phyloP scores from a whole-genome alignment of 257 asterid species.

The Gynochthodes officinalis region DNA sequence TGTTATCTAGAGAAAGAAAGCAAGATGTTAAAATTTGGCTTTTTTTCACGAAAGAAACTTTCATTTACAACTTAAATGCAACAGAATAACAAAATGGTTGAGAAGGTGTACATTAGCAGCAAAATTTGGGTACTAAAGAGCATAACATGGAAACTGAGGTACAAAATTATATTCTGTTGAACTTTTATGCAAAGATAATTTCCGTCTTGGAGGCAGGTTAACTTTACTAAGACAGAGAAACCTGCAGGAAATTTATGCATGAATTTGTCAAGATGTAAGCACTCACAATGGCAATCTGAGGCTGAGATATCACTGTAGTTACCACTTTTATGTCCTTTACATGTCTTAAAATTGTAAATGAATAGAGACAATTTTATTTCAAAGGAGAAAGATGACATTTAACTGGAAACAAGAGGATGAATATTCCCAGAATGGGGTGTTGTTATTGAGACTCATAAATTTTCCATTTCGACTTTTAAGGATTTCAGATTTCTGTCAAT shows the following conservation, averaged over 20 bases:
- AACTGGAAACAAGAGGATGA: neutral
- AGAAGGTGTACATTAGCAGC: neutral
- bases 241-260: neutral
- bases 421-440: neutral
- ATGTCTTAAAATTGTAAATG: too few species aligned
- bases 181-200: neutral
- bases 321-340: neutral
- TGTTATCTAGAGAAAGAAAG: neutral
- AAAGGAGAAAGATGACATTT: neutral
- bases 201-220: neutral
- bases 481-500: neutral
- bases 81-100: too few species aligned
- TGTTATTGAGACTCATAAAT: neutral
- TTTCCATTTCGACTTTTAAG: neutral
- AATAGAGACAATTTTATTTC: too few species aligned
- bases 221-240: neutral
- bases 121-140: neutral
- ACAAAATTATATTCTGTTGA: neutral
- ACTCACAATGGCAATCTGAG: neutral
- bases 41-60: too few species aligned
- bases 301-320: neutral
- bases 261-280: neutral
- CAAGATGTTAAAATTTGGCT: neutral
- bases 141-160: neutral
- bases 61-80: too few species aligned